Evolutionary conservation across 2,329 filamentous ascomycete genomes (phyloP), one percentile per base, ranked within the genome.

Genomic region (Lachnellula cervina): DNA sequence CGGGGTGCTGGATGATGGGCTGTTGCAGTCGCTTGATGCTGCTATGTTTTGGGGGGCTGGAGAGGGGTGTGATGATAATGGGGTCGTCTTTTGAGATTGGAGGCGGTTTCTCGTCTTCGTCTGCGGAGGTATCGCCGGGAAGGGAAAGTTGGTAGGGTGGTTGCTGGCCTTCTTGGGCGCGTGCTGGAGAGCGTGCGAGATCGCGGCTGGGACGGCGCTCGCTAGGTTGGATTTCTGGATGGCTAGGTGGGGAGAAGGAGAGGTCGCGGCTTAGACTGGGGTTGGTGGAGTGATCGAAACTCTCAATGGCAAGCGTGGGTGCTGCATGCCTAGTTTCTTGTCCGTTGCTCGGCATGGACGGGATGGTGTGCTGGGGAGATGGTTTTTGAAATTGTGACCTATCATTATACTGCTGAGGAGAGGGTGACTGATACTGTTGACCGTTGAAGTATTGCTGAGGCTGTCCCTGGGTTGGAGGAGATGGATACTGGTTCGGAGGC

Each of bases 111-210:
- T 59, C 53, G 3, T 59, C 59, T 14, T 62, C 61, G 34, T 61
- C 55, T 16, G 51, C 51, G 4, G 32, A 32, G 3, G 56, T 52
- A 25, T 57, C 55, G 11, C 37, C 57, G n/a, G 67, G 67, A 2
- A 70, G 59, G 3, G 61, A 52, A 23, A 70, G 52, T 49, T 69
- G 65, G 43, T 68, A 70, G 5, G 68, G 68, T 46, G 62, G 49
- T 56, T 70, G 68, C 42, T 70, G 68, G 3, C 63, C 66, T 23
- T 55, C 48, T 5, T 59, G 57, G 2, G 49, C 37, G 21, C 62
- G 59, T 11, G 68, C 64, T 2, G 68, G 68, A 0, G 65, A 68
- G 9, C 68, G 62, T 16, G 67, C 68, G 7, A 69, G 42, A 2
- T 70, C 66, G 6, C 57, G 51, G 50, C 58, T 65, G 52, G 48